Evolutionary conservation across 257 asterid species (phyloP).

Genomic region (Solanum ahanhuiri): DNA sequence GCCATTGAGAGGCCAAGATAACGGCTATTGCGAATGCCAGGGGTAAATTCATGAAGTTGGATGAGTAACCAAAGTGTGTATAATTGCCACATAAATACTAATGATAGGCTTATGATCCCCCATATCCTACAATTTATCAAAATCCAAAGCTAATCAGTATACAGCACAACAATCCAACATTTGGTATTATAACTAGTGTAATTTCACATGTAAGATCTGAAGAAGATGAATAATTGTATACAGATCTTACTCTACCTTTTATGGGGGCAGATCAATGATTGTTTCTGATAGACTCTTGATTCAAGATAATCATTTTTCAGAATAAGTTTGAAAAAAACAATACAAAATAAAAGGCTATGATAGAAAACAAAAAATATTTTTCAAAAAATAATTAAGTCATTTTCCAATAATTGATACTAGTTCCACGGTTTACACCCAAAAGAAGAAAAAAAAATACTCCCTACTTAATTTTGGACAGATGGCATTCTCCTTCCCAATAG

Average conservation of each 20-base stretch:
- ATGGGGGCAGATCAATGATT: neutral
- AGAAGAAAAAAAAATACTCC: too few relatives aligned
- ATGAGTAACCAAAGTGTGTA: constrained; percentile 74
- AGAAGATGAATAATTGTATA: neutral
- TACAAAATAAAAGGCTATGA: neutral
- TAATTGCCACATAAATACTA: constrained; percentile 70
- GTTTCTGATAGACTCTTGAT: neutral
- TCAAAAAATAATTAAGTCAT: neutral
- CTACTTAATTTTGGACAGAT: neutral
- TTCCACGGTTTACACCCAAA: neutral
- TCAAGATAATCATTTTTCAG: neutral
- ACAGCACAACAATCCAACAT: neutral
- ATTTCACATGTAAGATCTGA: neutral
- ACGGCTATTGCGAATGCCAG: constrained; percentile 71
- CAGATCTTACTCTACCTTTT: neutral
- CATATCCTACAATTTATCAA: constrained; percentile 41
- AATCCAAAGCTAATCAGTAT: neutral
- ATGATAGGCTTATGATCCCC: constrained; percentile 53
- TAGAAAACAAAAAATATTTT: neutral
- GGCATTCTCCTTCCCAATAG: neutral
- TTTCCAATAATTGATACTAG: neutral
- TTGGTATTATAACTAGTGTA: too few relatives aligned
- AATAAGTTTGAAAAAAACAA: neutral
- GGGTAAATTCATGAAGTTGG: constrained; percentile 65
- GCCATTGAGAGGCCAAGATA: constrained; percentile 69